Evolutionary conservation across 176 grass and related monocot genomes (phyloP), one percentile per base, ranked within the genome.

Genomic region (Alopecurus myosuroides): DNA sequence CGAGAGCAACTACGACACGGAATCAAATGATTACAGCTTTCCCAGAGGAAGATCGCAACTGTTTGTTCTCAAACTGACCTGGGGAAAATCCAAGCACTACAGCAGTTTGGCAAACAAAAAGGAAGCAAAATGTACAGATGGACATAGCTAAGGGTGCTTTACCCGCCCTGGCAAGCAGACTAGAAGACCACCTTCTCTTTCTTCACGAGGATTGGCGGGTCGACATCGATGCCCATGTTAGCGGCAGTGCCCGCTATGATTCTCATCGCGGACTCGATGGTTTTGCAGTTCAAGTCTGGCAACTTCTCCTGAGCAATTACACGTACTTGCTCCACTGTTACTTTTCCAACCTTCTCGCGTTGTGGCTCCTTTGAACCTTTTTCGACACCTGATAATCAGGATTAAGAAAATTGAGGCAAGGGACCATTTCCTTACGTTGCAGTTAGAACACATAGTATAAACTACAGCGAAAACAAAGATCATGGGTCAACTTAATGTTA

Each of bases 191-290:
- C 89, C 74, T 93, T 98, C 50, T 90, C 82, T 67, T 98, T 98
- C 48, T 88, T 91, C 75, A 77, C 78, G 57, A 98, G 88, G 34
- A 98, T 88, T 40, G 95, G 89, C 36, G 95, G 92, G 29, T 98
- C 92, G 22, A 93, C 34, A 36, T 91, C 91, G 48, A 98, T 98
- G 64, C 92, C 95, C 95, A 98, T 98, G 87, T 98, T 98, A 81
- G 91, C 92, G 0, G 95, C 95, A 29, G 92, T 98, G 76, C 95
- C 95, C 29, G 95, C 91, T 25, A 98, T 90, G 76, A 95, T 95
- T 79, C 91, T 90, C 95, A 98, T 98, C 20, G 95, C 92, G 7
- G 95, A 93, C 13, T 98, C 95, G 14, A 95, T 92, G 65, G 56
- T 98, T 63, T 89, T 98, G 78, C 92, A 98, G 85, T 98, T 95